These are phyloP conservation scores for Scheffersomyces insectosa DNA, from an alignment of 1,139 yeast species.

Conservation along the genomic window DNA sequence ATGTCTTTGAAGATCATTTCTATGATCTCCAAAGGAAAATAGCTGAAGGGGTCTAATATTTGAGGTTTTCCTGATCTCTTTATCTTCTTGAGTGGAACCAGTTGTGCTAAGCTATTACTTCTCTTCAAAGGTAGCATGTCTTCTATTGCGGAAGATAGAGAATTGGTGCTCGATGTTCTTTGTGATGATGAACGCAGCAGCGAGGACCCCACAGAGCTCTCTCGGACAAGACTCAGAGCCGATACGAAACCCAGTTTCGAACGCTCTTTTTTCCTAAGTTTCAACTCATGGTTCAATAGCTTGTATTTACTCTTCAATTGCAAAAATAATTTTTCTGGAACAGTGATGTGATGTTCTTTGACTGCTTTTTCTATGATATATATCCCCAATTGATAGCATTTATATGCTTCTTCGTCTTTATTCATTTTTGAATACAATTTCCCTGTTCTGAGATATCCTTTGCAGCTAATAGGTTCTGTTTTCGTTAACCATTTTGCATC, in stretches of 20 bases:
- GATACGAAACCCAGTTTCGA: background rate
- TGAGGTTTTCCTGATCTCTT: background rate
- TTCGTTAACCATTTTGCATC: constrained; percentile 46
- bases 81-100: background rate
- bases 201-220: no score
- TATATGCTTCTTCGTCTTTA: constrained; percentile 42
- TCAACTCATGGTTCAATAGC: constrained; percentile 24
- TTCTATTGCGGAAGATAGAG: background rate
- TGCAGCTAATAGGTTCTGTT: constrained; percentile 56
- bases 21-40: constrained; percentile 33
- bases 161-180: background rate
- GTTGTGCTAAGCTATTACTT: background rate
- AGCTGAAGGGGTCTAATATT: constrained; percentile 28
- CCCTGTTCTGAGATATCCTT: constrained; percentile 58
- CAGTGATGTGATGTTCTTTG: constrained; percentile 19
- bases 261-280: constrained; percentile 9
- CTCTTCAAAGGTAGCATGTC: background rate
- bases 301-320: constrained; percentile 26
- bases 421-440: constrained; percentile 38
- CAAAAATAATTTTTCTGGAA: constrained; percentile 29
- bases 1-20: constrained; percentile 26
- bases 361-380: constrained; percentile 25
- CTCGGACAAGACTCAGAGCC: no score
- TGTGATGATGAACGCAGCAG: background rate
- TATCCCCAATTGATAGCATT: constrained; percentile 43